A percentile compares a stretch with the other conserved stretches of the same genome.
Conservation (phyloP, 768 basidiomycete genomes). For the Serendipita indica region DNA sequence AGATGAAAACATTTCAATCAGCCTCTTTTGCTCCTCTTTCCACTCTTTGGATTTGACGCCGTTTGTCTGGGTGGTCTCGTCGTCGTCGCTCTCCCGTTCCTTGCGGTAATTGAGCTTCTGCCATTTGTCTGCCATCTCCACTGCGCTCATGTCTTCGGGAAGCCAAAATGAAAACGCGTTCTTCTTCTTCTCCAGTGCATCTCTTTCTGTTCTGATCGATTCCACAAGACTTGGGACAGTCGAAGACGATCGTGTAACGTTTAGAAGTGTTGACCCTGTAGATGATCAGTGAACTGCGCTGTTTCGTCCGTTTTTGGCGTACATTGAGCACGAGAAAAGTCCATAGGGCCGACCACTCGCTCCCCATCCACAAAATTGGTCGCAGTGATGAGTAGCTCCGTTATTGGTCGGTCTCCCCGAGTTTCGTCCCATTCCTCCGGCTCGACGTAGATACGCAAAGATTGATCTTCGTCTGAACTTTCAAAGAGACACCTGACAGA, state of each 20-base stretch:
- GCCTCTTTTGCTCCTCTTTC: constrained; percentile 14
- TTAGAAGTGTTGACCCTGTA: constrained; percentile 25
- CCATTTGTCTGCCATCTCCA: not conserved
- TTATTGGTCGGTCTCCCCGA: constrained; percentile 32
- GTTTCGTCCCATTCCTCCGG: constrained; percentile 25
- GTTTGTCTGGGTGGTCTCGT: constrained; percentile 12
- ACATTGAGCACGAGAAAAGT: constrained; percentile 25
- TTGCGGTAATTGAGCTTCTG: constrained; percentile 16
- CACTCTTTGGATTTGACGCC: constrained; percentile 12
- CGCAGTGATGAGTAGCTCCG: constrained; percentile 41
- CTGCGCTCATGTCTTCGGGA: not conserved
- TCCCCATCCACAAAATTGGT: constrained; percentile 31
- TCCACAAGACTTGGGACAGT: not conserved
- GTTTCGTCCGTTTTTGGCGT: constrained; percentile 14
- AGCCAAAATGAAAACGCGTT: not conserved
- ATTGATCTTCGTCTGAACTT: constrained; percentile 28
- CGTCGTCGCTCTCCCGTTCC: constrained; percentile 33
- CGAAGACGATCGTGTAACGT: constrained; percentile 8
- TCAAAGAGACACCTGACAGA: constrained; percentile 49
- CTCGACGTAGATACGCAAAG: constrained; percentile 53
- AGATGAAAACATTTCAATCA: constrained; percentile 24
- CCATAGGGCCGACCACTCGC: constrained; percentile 24
- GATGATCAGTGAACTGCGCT: too few species aligned
- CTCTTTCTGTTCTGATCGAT: not conserved
- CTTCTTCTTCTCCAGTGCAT: not conserved